Conservation (phyloP, 371 early-diverging fungal genomes). For the Haplosporangium sp. region DNA sequence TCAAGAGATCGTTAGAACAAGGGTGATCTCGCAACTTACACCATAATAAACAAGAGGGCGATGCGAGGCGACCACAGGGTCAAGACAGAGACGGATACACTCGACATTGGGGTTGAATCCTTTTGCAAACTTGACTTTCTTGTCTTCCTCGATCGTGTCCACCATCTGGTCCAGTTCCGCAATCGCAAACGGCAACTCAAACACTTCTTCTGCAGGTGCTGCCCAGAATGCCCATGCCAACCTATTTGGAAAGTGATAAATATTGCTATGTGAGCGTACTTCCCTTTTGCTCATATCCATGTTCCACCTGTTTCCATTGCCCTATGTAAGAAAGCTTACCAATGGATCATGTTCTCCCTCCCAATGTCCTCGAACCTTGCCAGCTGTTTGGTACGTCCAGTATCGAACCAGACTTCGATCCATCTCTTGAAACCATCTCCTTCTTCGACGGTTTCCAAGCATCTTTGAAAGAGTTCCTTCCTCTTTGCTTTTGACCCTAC, state of each 20-base stretch:
- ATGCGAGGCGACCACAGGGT: constrained; percentile 73
- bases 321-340: constrained; percentile 50
- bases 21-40: constrained; percentile 17
- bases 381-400: constrained; percentile 52
- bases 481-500: constrained; percentile 56
- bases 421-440: constrained; percentile 59
- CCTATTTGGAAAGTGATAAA: constrained; percentile 38
- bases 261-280: too few species aligned
- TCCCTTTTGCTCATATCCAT: too few species aligned
- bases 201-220: constrained; percentile 56
- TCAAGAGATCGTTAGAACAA: too few species aligned
- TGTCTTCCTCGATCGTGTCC: constrained; percentile 57
- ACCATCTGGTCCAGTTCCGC: constrained; percentile 62
- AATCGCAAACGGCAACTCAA: constrained; percentile 37
- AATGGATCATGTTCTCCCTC: constrained; percentile 63
- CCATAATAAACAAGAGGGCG: constrained; percentile 71
- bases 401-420: constrained; percentile 64
- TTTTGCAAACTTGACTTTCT: constrained; percentile 57
- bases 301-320: not conserved
- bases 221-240: constrained; percentile 68
- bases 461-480: constrained; percentile 56
- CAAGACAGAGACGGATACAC: constrained; percentile 67
- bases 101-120: constrained; percentile 69
- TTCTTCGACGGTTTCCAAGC: constrained; percentile 54
- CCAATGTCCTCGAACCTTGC: constrained; percentile 57